Base-by-base conservation (phyloP, 176 grass and related monocot species). In the Echinochloa phyllopogon region DNA sequence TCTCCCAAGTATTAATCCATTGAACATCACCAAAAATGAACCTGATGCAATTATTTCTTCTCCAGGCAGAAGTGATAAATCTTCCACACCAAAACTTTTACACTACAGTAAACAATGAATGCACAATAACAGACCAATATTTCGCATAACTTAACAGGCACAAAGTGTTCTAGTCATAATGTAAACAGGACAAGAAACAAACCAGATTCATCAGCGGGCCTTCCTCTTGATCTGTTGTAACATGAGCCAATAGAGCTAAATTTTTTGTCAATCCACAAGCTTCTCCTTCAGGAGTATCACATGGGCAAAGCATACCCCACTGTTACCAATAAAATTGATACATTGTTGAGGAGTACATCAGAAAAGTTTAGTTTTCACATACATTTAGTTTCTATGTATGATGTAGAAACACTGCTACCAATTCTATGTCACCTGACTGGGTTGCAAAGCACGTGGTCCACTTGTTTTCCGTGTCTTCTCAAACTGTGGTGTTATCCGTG, bases 281-380 rank as follows among this genome's bases (percentile, higher is more conserved):
- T 91, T 98, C 93, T 84, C 96, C 96, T 95, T 98, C 96, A 65
- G 96, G 96, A 72, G 96, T 98, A 82, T 98, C 96, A 90, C 93
- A 95, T 77, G 96, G 96, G 45, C 96, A 98, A 89, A 98, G 93
- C 96, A 98, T 98, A 65, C 96, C 96, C 96, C 96, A 98, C 96
- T 98, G 82, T 95, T 85, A 77, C 73, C 84, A 36, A 90, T 27
- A 65, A 73, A 43, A 75, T 42, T 45, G 20, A 53, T 63, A 45
- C 48, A 89, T 71, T 61, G 40, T 62, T 41, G n/a, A 40, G 33
- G 21, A 55, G 18, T 20, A 29, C 4, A 69, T 4, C 20, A 57
- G 38, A 4, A 21, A 69, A 16, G 50, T n/a, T 38, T 42, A 2
- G n/a, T 85, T 57, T 69, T 44, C 40, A 65, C 21, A 25, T 3